phyloP scores from a whole-genome alignment of 2,329 filamentous ascomycete genomes.

The Fusarium austroafricanum region DNA sequence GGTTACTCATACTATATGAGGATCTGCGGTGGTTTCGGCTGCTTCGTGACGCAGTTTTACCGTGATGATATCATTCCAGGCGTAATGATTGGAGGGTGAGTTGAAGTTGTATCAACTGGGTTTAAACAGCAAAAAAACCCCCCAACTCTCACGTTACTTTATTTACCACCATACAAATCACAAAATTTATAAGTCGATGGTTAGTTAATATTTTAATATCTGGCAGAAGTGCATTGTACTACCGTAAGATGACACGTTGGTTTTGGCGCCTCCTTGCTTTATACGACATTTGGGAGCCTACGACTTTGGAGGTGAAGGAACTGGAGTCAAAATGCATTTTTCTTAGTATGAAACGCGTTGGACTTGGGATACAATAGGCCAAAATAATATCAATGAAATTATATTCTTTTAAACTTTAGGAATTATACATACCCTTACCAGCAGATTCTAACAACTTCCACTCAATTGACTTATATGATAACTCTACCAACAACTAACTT shows the following conservation, averaged over 20 bases:
- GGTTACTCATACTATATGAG: background rate
- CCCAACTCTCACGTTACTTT: background rate
- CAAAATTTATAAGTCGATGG: background rate
- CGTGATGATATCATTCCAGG: background rate
- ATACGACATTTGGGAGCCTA: background rate
- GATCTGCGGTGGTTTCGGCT: background rate
- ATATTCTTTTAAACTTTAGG: too few relatives aligned
- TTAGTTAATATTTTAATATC: background rate
- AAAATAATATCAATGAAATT: too few relatives aligned
- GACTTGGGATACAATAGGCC: too few relatives aligned
- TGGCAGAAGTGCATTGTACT: background rate
- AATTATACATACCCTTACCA: too few relatives aligned
- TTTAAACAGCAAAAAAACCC: conserved; percentile 5
- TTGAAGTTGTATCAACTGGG: background rate
- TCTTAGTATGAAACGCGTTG: too few relatives aligned
- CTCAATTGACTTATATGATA: too few relatives aligned
- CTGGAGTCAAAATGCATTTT: too few relatives aligned
- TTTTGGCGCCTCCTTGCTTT: background rate
- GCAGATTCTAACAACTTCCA: too few relatives aligned
- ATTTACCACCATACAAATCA: background rate
- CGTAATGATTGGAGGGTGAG: background rate
- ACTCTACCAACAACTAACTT: too few relatives aligned
- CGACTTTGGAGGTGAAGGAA: background rate
- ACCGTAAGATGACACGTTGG: background rate
- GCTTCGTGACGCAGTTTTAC: conserved; percentile 4